These are phyloP conservation scores for Chytriomyces sp. DNA, from an alignment of 192 early-diverging fungal species.

Conservation along the genomic window DNA sequence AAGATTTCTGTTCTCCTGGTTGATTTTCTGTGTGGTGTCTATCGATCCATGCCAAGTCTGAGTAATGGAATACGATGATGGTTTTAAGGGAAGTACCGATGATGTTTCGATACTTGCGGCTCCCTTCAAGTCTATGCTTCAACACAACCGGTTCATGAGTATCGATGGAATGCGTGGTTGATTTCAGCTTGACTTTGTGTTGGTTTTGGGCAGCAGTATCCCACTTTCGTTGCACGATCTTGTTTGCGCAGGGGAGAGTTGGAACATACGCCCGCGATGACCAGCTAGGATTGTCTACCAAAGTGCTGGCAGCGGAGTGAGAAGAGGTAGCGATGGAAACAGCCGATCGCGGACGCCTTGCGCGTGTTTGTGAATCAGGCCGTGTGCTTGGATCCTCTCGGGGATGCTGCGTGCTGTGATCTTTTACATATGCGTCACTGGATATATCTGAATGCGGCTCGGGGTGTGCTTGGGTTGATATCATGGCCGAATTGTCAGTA, in stretches of 20 bases:
- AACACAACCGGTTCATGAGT: slow-evolving; percentile 4
- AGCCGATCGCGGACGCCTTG: too few relatives aligned
- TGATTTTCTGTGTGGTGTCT: slow-evolving; percentile 16
- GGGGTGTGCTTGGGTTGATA: neutral
- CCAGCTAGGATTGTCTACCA: neutral
- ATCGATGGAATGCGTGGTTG: slow-evolving; percentile 10
- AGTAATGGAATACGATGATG: neutral
- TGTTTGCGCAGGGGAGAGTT: slow-evolving; percentile 34
- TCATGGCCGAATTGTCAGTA: neutral
- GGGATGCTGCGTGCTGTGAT: neutral
- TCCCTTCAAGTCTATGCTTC: slow-evolving; percentile 1
- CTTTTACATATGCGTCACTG: too few relatives aligned
- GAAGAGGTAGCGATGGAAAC: too few relatives aligned
- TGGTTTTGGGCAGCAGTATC: neutral
- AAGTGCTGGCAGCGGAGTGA: too few relatives aligned
- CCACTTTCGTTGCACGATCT: slow-evolving; percentile 33
- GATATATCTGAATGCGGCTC: too few relatives aligned
- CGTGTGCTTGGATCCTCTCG: too few relatives aligned
- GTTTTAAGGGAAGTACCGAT: slow-evolving; percentile 8
- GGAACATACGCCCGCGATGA: slow-evolving; percentile 27
- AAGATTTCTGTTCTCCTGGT: slow-evolving; percentile 36
- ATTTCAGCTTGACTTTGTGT: slow-evolving; percentile 20
- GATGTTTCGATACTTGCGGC: slow-evolving; percentile 10
- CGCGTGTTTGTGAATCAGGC: too few relatives aligned
- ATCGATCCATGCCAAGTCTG: neutral